A percentile compares a stretch with the other conserved stretches of the same genome.
Conservation (phyloP, 345 rosid genomes). For the Euphorbia pulcherrima region DNA sequence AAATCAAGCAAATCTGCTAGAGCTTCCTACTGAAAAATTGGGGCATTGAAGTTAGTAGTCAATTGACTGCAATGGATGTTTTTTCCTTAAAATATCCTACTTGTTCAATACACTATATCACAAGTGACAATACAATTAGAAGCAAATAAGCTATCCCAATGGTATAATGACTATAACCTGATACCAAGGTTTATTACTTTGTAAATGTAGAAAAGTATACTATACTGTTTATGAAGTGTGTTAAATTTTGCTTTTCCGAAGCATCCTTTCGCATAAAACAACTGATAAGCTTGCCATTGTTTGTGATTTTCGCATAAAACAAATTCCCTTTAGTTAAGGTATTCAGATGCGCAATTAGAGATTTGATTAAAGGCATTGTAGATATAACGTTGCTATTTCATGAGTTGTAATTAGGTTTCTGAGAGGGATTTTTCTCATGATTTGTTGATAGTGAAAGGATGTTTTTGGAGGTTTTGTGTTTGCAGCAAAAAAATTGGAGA, state of each 20-base stretch:
- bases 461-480: too few relatives aligned
- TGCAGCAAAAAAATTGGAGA: conserved; percentile 71
- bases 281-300: neutral
- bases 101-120: neutral
- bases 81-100: neutral
- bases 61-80: neutral
- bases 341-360: too few relatives aligned
- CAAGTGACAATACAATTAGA: neutral
- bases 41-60: neutral
- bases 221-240: neutral
- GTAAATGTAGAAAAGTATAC: neutral
- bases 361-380: too few relatives aligned
- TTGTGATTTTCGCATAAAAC: too few relatives aligned
- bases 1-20: neutral
- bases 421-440: too few relatives aligned
- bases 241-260: neutral
- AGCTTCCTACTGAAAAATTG: neutral
- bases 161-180: neutral
- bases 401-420: too few relatives aligned
- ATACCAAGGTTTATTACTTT: neutral
- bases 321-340: too few relatives aligned
- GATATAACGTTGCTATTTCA: conserved; percentile 42
- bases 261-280: neutral
- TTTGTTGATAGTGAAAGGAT: too few relatives aligned
- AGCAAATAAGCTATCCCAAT: neutral